phyloP scores from a whole-genome alignment of 768 basidiomycete genomes.

The Thelephora aurantiotincta region DNA sequence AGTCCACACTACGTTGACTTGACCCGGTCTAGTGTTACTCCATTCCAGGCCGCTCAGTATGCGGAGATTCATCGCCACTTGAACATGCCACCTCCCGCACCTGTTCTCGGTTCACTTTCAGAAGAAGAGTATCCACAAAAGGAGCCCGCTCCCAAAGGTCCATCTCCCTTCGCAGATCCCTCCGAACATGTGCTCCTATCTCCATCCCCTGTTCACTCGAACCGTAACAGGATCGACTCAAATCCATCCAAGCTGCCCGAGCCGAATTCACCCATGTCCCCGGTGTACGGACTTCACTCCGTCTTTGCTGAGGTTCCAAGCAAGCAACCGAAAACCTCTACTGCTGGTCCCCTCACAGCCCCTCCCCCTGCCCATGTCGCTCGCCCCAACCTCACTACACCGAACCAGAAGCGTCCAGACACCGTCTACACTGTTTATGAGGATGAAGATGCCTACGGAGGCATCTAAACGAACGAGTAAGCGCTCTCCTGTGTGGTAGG shows the following conservation, averaged over 20 bases:
- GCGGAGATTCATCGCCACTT: constrained; percentile 51
- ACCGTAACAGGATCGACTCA: constrained; percentile 32
- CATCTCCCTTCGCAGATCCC: constrained; percentile 11
- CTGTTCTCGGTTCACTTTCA: constrained; percentile 5
- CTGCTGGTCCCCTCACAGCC: constrained; percentile 9
- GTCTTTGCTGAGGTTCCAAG: constrained; percentile 7
- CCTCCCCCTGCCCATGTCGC: constrained; percentile 1
- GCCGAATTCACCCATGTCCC: constrained; percentile 30
- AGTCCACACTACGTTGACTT: constrained; percentile 47
- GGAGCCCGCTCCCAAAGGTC: not conserved
- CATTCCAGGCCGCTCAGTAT: constrained; percentile 66
- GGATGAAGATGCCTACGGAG: constrained; percentile 56
- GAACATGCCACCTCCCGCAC: constrained; percentile 17
- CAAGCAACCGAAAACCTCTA: constrained; percentile 11
- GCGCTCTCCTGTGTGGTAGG: no score
- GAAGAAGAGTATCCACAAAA: constrained; percentile 2
- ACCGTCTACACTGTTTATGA: constrained; percentile 42
- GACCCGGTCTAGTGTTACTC: constrained; percentile 53
- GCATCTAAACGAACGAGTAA: constrained; percentile 28
- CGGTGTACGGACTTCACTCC: constrained; percentile 16
- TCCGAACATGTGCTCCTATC: constrained; percentile 11
- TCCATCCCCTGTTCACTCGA: constrained; percentile 16
- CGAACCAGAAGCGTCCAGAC: constrained; percentile 24
- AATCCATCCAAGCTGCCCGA: constrained; percentile 41
- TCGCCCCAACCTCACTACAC: not conserved